Conservation (phyloP, 2,329 filamentous ascomycete species). For the Ophiostoma triangulosporum region DNA sequence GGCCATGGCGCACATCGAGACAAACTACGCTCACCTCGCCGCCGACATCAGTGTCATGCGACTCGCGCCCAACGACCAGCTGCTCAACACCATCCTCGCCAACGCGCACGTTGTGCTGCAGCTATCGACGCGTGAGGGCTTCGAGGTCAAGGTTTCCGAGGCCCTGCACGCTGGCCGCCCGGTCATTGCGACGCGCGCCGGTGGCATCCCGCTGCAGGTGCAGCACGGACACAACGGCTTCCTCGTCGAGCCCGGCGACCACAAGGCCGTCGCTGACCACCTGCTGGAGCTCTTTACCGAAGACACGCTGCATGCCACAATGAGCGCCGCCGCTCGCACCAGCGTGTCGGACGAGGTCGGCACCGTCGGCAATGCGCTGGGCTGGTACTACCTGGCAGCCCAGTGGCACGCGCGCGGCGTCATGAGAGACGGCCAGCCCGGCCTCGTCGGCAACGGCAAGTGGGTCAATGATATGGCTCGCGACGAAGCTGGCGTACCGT, state of each 20-base stretch:
- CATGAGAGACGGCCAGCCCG: constrained; percentile 26
- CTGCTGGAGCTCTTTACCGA: constrained; percentile 55
- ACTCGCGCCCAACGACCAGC: constrained; percentile 63
- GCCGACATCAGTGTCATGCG: constrained; percentile 62
- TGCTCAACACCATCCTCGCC: constrained; percentile 63
- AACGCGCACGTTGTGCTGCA: constrained; percentile 63
- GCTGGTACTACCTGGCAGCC: constrained; percentile 66
- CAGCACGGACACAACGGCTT: constrained; percentile 59
- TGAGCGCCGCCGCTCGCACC: constrained; percentile 48
- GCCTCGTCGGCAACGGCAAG: constrained; percentile 42
- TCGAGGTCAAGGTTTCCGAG: constrained; percentile 78
- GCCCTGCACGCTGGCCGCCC: constrained; percentile 69
- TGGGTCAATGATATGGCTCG: constrained; percentile 68
- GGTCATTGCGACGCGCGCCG: constrained; percentile 59
- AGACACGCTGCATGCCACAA: constrained; percentile 47
- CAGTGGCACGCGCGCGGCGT: constrained; percentile 43
- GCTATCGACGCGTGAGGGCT: constrained; percentile 68
- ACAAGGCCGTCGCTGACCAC: constrained; percentile 52
- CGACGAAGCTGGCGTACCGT: constrained; percentile 46
- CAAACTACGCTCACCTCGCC: constrained; percentile 45
- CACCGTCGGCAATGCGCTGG: constrained; percentile 64
- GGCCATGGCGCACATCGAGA: constrained; percentile 53
- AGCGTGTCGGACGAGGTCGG: constrained; percentile 71
- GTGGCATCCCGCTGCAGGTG: constrained; percentile 72
- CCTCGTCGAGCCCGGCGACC: constrained; percentile 59